A percentile compares a stretch with the other conserved stretches of the same genome.
These are phyloP conservation scores for Trametes punicea DNA, from an alignment of 768 basidiomycete genomes.

Conservation along the genomic window DNA sequence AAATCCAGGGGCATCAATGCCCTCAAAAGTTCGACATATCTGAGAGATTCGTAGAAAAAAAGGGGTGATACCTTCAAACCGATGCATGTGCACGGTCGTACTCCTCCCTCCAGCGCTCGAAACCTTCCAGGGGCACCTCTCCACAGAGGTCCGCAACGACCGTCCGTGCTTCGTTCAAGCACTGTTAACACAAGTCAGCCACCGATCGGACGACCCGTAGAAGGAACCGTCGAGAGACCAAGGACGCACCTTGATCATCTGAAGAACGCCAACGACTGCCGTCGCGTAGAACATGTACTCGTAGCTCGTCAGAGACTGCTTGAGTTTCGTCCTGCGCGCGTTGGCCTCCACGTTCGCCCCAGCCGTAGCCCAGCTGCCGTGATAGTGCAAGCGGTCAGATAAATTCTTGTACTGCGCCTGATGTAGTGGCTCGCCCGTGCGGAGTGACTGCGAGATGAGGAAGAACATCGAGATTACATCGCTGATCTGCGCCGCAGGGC, in stretches of 20 bases:
- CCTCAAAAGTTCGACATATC: too few relatives aligned
- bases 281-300: slow-evolving; percentile 42
- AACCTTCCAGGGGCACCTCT: slow-evolving; percentile 40
- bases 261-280: slow-evolving; percentile 38
- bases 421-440: slow-evolving; percentile 43
- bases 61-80: not conserved
- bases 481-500: slow-evolving; percentile 26
- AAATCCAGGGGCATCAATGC: too few relatives aligned
- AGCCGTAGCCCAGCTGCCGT: slow-evolving; percentile 27
- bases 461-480: slow-evolving; percentile 45
- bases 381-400: slow-evolving; percentile 45
- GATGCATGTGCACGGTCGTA: slow-evolving; percentile 28
- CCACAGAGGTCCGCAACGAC: slow-evolving; percentile 39
- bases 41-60: not conserved
- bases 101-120: slow-evolving; percentile 36
- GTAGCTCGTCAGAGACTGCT: slow-evolving; percentile 22
- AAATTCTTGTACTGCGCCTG: slow-evolving; percentile 40
- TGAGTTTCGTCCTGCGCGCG: not conserved
- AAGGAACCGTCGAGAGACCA: not conserved
- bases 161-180: slow-evolving; percentile 36
- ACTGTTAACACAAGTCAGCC: not conserved
- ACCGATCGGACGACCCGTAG: not conserved
- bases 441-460: slow-evolving; percentile 43
- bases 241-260: slow-evolving; percentile 32
- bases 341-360: not conserved